phyloP scores from a whole-genome alignment of 83 land plant genomes.

The Diphasiastrum complanatum region DNA sequence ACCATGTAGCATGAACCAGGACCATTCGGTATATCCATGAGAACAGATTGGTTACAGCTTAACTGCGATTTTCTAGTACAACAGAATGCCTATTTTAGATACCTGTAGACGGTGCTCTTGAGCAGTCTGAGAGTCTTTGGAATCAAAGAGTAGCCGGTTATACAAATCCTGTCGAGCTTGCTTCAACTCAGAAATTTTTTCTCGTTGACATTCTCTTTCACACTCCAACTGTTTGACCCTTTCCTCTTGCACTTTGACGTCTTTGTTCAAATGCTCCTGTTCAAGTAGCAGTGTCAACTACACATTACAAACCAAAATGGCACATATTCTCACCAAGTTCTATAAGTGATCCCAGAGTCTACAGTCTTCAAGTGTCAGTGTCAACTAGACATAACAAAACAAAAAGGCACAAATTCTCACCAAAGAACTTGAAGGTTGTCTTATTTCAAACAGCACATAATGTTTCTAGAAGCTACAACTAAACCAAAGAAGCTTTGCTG shows the following conservation, averaged over 20 bases:
- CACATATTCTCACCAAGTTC: not conserved
- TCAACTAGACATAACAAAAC: too few relatives aligned
- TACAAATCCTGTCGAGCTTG: conserved; percentile 15
- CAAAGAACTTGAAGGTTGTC: too few relatives aligned
- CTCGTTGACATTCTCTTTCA: conserved; percentile 22
- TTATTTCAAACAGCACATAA: too few relatives aligned
- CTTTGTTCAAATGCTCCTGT: conserved; percentile 30
- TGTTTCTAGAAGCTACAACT: too few relatives aligned
- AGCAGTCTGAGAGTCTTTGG: conserved; percentile 22
- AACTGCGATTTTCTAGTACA: not conserved
- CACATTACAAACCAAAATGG: not conserved
- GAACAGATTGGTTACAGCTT: too few relatives aligned
- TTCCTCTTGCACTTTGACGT: conserved; percentile 17
- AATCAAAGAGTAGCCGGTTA: conserved; percentile 18
- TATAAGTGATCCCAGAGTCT: too few relatives aligned
- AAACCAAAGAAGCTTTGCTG: too few relatives aligned
- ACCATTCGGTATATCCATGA: too few relatives aligned
- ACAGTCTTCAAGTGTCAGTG: too few relatives aligned
- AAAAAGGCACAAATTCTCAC: too few relatives aligned
- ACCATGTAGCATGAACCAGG: too few relatives aligned
- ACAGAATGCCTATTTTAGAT: not conserved
- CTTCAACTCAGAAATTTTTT: conserved; percentile 29
- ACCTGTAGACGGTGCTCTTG: conserved; percentile 34
- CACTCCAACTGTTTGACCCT: conserved; percentile 20
- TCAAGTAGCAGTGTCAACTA: not conserved